A percentile compares a stretch with the other conserved stretches of the same genome.
Evolutionary conservation across 371 early-diverging fungal genomes (phyloP).

Genomic region (Conidiobolus incongruus): DNA sequence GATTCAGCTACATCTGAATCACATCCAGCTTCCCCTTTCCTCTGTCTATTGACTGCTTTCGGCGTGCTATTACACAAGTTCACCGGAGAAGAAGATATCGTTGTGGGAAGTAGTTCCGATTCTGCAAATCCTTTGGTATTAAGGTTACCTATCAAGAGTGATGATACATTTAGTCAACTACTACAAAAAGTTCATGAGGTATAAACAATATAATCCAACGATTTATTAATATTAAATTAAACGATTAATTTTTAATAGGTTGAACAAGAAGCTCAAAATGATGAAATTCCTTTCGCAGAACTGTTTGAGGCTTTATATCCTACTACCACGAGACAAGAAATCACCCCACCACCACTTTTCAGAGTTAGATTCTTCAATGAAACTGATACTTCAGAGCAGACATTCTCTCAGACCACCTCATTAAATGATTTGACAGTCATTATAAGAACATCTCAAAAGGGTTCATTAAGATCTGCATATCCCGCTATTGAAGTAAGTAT

Average conservation of each 20-base stretch:
- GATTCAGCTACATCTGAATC: conserved; percentile 1
- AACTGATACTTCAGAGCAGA: conserved; percentile 71
- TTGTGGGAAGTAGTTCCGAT: conserved; percentile 65
- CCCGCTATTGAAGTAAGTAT: conserved; percentile 66
- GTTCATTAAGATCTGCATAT: conserved; percentile 62
- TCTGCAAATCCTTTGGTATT: conserved; percentile 71
- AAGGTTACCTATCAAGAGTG: conserved; percentile 36
- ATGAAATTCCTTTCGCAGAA: conserved; percentile 73
- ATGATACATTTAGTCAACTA: conserved; percentile 40
- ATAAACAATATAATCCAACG: background rate
- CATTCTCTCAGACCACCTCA: conserved; percentile 41
- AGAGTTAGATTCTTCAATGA: conserved; percentile 89
- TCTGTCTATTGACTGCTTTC: conserved; percentile 79
- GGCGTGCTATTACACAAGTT: conserved; percentile 69
- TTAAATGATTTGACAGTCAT: conserved; percentile 76
- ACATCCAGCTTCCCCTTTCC: conserved; percentile 42
- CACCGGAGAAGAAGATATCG: conserved; percentile 88
- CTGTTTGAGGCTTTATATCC: conserved; percentile 31
- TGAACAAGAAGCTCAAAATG: conserved; percentile 48
- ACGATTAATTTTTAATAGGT: conserved; percentile 15
- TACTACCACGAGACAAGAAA: conserved; percentile 6
- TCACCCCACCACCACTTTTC: conserved; percentile 34
- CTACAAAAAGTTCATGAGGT: conserved; percentile 28
- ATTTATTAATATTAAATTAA: background rate
- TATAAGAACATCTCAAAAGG: conserved; percentile 41